Conservation (phyloP, 768 basidiomycete genomes). For the Dendrothele bispora region DNA sequence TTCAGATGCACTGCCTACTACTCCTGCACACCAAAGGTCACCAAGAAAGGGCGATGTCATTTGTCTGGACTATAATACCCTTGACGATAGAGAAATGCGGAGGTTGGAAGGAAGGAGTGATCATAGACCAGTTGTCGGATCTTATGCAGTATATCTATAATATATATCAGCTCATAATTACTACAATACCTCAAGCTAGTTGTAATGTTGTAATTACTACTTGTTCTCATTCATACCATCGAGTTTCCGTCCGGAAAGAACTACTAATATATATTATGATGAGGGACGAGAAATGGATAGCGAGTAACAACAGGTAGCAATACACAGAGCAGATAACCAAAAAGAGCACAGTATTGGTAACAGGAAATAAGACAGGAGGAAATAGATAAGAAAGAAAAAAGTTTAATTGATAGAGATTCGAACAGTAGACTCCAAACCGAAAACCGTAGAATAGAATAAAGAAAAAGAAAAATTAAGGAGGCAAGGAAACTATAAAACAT, state of each 20-base stretch:
- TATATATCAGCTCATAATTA: too few relatives aligned
- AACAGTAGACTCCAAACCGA: slow-evolving; percentile 39
- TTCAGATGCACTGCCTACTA: slow-evolving; percentile 12
- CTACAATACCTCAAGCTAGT: too few relatives aligned
- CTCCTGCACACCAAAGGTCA: slow-evolving; percentile 12
- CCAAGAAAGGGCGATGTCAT: slow-evolving; percentile 67
- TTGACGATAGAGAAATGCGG: slow-evolving; percentile 76
- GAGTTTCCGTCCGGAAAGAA: too few relatives aligned
- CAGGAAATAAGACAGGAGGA: slow-evolving; percentile 38
- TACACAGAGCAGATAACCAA: slow-evolving; percentile 51
- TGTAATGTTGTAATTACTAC: too few relatives aligned
- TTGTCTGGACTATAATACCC: slow-evolving; percentile 69
- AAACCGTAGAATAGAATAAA: slow-evolving; percentile 35
- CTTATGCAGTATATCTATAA: slow-evolving; percentile 69
- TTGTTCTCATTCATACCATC: too few relatives aligned
- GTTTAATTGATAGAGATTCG: slow-evolving; percentile 26
- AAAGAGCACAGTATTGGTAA: slow-evolving; percentile 27
- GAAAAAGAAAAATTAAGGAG: slow-evolving; percentile 19
- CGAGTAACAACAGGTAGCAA: slow-evolving; percentile 61
- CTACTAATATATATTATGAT: too few relatives aligned
- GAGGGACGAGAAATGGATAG: slow-evolving; percentile 58
- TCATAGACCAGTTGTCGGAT: slow-evolving; percentile 83
- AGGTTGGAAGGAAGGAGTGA: slow-evolving; percentile 78
- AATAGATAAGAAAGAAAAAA: slow-evolving; percentile 26
- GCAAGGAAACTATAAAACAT: slow-evolving; percentile 19